phyloP scores from a whole-genome alignment of 345 rosid genomes.

The Triadica sebifera region DNA sequence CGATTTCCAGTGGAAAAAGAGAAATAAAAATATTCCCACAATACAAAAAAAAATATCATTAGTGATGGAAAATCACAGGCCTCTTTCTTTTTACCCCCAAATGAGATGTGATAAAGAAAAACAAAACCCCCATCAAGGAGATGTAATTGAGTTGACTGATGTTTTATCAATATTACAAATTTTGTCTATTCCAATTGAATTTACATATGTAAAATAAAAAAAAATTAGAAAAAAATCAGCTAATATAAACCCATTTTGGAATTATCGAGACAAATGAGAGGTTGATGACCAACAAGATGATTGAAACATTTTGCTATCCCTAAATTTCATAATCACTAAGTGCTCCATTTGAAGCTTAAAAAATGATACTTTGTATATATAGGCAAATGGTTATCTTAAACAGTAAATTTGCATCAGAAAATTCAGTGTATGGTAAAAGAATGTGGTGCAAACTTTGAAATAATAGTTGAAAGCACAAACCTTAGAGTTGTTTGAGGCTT shows the following conservation, averaged over 20 bases:
- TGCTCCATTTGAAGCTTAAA: neutral
- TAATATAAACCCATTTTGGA: neutral
- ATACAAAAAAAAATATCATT: neutral
- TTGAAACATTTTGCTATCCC: neutral
- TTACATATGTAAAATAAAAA: neutral
- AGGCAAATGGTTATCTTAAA: neutral
- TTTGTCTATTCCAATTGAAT: neutral
- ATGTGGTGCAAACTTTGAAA: neutral
- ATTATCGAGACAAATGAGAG: neutral
- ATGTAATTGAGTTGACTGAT: constrained; percentile 1
- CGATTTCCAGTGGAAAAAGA: neutral
- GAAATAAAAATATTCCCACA: neutral
- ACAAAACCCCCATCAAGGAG: neutral
- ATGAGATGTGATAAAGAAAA: neutral
- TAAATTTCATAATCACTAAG: constrained; percentile 1
- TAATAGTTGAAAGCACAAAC: neutral
- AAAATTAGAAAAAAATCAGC: neutral
- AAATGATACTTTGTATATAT: neutral
- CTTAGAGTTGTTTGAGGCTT: neutral
- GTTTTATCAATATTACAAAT: neutral
- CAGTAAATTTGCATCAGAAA: neutral
- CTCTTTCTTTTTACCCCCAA: neutral
- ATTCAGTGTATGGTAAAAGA: neutral
- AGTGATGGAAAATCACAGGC: neutral
- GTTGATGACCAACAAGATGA: neutral